Percentiles rank a stretch among this genome's conserved stretches.
phyloP scores from a whole-genome alignment of 2,329 filamentous ascomycete genomes.

The Elsinoe batatas region DNA sequence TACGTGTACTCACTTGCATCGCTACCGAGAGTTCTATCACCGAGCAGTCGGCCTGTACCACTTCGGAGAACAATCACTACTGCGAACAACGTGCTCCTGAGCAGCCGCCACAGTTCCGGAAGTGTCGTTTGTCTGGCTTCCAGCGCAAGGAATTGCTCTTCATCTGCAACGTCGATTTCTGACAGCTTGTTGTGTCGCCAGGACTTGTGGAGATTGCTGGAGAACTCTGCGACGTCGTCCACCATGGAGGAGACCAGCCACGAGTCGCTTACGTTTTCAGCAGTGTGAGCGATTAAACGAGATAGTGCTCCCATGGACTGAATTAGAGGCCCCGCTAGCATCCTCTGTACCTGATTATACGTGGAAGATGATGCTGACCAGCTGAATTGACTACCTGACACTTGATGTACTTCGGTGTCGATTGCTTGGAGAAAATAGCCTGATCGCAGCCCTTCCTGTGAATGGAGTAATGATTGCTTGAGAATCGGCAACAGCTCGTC shows the following conservation, averaged over 20 bases:
- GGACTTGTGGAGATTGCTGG: conserved; percentile 53
- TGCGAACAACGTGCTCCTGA: conserved; percentile 67
- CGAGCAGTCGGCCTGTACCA: conserved; percentile 55
- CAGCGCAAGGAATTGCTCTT: conserved; percentile 51
- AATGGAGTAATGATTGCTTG: conserved; percentile 57
- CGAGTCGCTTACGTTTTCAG: conserved; percentile 47
- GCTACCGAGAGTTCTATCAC: conserved; percentile 45
- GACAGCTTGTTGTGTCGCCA: conserved; percentile 71
- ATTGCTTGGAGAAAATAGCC: conserved; percentile 66
- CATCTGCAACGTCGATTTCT: conserved; percentile 58
- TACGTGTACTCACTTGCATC: conserved; percentile 37
- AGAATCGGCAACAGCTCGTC: conserved; percentile 59
- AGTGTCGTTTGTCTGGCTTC: conserved; percentile 58
- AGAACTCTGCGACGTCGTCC: conserved; percentile 59
- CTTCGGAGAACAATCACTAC: conserved; percentile 66
- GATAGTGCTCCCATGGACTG: conserved; percentile 59
- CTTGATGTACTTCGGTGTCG: conserved; percentile 54
- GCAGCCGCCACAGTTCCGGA: conserved; percentile 62
- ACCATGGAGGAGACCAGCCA: conserved; percentile 44
- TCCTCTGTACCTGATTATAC: conserved; percentile 47
- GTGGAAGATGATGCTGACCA: conserved; percentile 55
- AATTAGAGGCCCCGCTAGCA: conserved; percentile 53
- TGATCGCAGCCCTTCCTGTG: conserved; percentile 61
- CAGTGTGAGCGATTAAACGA: conserved; percentile 53
- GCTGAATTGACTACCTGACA: conserved; percentile 44